Base-by-base conservation (phyloP, 805 yeast species). In the Saturnispora bothae region DNA sequence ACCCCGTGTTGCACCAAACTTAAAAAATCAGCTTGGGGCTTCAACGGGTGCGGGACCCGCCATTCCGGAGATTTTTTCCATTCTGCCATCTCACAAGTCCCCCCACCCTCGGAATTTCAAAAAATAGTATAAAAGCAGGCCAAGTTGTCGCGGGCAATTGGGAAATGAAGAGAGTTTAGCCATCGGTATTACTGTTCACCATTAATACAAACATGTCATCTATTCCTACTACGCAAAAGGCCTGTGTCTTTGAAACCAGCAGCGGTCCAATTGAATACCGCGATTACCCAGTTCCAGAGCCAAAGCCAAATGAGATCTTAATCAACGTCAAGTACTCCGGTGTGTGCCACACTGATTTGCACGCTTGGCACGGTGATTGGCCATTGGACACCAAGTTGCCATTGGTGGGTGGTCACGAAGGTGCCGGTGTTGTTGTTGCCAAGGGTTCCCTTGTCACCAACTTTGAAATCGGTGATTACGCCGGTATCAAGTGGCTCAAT, bases 341-440 rank as follows among this genome's bases (percentile, higher is more conserved):
- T 61, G 92, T 83, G 42, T 83, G 94, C 62, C 94, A 84, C 68
- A 82, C 94, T 31, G 94, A 83, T 58, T 71, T 83, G 59, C 94
- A 83, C 66, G 92, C 88, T 42, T 81, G 86, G 85, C 70, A 78
- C 56, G 94, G 92, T 52, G 94, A 83, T 65, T 83, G 92, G 89
- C 88, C 89, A 38, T 65, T 78, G 59, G 70, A 63, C 45, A 71
- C 76, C 47, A 76, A 76, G 56, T 66, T 76, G 46, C 86, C 86
- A 22, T 65, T 78, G 48, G 83, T 80, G 34, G 88, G 86, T 46
- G 89, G 89, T 51, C 89, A 80, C 63, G 89, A 80, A 63, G 89
- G 88, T 63, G 85, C 85, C 26, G 89, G 89, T 56, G 71, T 71
- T 37, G 88, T 81, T 47, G 88, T 79, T 40, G 85, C 76, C 45